Percentiles rank a stretch among this genome's conserved stretches.
Conservation (phyloP, 768 basidiomycete genomes). For the Clavulina sp. region DNA sequence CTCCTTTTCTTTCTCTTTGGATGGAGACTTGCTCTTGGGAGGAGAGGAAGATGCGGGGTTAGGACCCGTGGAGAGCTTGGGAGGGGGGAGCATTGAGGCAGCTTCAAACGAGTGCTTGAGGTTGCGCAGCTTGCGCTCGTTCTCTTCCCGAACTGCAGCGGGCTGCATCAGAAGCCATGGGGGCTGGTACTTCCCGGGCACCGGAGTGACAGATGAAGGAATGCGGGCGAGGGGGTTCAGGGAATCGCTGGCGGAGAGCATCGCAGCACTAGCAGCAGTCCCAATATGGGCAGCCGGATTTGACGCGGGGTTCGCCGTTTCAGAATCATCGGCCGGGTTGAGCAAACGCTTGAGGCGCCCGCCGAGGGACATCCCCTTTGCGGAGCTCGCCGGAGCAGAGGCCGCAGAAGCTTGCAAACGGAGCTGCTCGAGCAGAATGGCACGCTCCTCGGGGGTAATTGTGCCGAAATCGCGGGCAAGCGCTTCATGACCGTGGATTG, state of each 20-base stretch:
- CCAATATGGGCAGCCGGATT: not conserved
- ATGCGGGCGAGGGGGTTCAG: constrained; percentile 3
- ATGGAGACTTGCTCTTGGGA: no score
- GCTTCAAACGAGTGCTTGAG: constrained; percentile 63
- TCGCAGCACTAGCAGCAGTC: no score
- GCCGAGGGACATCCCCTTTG: constrained; percentile 4
- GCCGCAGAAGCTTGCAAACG: no score
- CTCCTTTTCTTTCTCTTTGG: no score
- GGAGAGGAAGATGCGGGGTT: not conserved
- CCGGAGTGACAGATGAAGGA: not conserved
- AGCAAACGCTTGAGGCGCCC: constrained; percentile 8
- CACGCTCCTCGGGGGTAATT: constrained; percentile 7
- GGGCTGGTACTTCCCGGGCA: constrained; percentile 21
- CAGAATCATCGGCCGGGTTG: no score
- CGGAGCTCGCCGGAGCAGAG: no score
- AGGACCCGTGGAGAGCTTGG: constrained; percentile 11
- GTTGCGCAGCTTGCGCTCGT: constrained; percentile 38
- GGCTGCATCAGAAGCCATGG: constrained; percentile 53
- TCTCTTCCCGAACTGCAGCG: constrained; percentile 47
- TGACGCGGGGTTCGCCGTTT: not conserved
- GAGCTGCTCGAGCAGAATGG: constrained; percentile 7
- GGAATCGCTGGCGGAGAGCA: no score
- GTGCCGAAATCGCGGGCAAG: constrained; percentile 6
- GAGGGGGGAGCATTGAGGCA: constrained; percentile 55
- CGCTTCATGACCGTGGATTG: no score